Base-by-base conservation (phyloP, 1,284 basidiomycete species). In the Sporisorium scitamineum region DNA sequence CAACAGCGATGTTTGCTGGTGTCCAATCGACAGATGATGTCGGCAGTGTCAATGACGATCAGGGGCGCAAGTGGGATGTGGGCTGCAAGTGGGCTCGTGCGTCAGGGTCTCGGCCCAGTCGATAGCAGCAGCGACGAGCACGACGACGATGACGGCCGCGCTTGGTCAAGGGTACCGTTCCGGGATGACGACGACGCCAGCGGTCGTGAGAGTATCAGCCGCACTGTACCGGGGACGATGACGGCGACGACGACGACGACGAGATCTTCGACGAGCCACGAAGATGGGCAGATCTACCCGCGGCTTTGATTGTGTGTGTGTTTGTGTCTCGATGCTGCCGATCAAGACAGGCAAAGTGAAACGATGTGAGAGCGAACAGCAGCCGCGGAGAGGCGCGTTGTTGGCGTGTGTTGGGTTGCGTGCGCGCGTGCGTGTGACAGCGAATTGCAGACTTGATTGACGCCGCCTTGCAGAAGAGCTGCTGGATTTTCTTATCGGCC, bases 1-100 rank as follows among this genome's bases (percentile, higher is more conserved):
- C n/a, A n/a, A 31, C 18, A 31, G 16, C 11, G 48, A 31, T 50
- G 27, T 31, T 31, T 18, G 27, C 27, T 29, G 22, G 22, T 20
- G 48, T 5, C n/a, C n/a, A 11, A 31, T 50, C n/a, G 16, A 31
- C 27, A 10, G 24, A 32, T 18, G 54, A 32, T 32, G 54, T 13
- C 10, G 41, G 20, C 44, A 16, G 26, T 26, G 39, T 20, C 22
- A 41, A 45, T 32, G 37, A 29, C 14, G 52, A 16, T 26, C 16
- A 8, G 24, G 26, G 37, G 37, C 29, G 24, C 18, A 41, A 41
- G 52, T 41, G 37, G 24, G 52, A 42, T 29, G 57, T 48, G 57
- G 24, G 22, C 31, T 41, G 44, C 22, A 20, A 32, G 54, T 34
- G 32, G 67, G 67, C 67, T 70, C 61, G 67, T 70, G 67, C 67